Conservation (phyloP, 257 asterid genomes). For the Ligustrum vulgare region DNA sequence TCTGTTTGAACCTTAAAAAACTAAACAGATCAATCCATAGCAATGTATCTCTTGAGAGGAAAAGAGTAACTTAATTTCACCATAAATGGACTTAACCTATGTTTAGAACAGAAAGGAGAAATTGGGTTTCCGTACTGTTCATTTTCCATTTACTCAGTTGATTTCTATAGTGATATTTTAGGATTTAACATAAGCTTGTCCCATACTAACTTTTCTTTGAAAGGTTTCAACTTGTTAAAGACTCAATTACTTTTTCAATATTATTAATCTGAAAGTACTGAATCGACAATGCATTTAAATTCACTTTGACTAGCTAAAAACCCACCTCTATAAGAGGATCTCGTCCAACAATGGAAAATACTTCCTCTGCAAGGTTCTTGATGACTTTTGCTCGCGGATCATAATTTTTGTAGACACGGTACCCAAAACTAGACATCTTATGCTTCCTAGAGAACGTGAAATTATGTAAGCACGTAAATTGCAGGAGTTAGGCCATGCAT, state of each 20-base stretch:
- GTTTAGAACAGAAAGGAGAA: background rate
- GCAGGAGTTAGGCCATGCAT: slow-evolving; percentile 8
- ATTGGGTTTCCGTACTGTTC: background rate
- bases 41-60: background rate
- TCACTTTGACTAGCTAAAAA: slow-evolving; percentile 8
- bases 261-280: background rate
- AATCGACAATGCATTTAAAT: slow-evolving; percentile 1
- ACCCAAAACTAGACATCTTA: slow-evolving; percentile 99
- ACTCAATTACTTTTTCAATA: background rate
- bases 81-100: background rate
- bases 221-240: no score
- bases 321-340: slow-evolving; percentile 96
- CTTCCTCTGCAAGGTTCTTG: slow-evolving; percentile 92
- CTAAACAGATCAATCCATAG: background rate
- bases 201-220: background rate
- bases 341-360: slow-evolving; percentile 93
- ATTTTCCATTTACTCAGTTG: background rate
- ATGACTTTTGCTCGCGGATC: slow-evolving; percentile 98
- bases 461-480: slow-evolving; percentile 1
- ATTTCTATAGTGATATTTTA: background rate
- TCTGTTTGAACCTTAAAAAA: slow-evolving; percentile 1
- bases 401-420: slow-evolving; percentile 95
- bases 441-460: slow-evolving; percentile 62
- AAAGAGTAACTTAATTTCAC: background rate
- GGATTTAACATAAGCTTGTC: background rate